Conservation (phyloP, 2,329 filamentous ascomycete species). For the Microcyclospora tardicrescens region DNA sequence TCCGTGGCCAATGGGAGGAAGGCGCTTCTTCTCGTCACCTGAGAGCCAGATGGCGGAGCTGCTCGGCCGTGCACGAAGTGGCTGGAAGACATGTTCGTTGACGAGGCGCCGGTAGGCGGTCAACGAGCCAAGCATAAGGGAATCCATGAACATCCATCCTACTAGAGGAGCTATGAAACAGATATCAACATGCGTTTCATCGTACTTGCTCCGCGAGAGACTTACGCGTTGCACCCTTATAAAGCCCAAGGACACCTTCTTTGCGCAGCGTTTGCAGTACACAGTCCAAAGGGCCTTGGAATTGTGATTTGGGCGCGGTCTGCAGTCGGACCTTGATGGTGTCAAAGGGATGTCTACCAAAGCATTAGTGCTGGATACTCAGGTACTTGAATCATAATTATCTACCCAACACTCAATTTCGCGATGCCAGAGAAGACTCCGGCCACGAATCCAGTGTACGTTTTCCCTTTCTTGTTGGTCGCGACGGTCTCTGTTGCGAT, state of each 20-base stretch:
- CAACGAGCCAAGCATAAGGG: conserved; percentile 78
- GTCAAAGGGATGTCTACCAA: conserved; percentile 63
- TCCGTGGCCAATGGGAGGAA: conserved; percentile 71
- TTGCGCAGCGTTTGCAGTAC: conserved; percentile 70
- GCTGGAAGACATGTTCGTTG: conserved; percentile 63
- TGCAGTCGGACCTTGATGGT: conserved; percentile 94
- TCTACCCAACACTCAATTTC: conserved; percentile 62
- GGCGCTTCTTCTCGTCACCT: conserved; percentile 30
- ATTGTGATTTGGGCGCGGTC: conserved; percentile 64
- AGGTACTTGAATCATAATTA: conserved; percentile 5
- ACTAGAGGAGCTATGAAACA: conserved; percentile 57
- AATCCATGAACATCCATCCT: conserved; percentile 99
- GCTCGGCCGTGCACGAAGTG: conserved; percentile 22
- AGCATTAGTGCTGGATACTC: background rate
- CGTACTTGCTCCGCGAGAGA: background rate
- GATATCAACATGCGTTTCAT: background rate
- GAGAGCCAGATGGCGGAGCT: conserved; percentile 12
- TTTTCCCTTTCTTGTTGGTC: conserved; percentile 24
- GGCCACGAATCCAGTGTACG: conserved; percentile 93
- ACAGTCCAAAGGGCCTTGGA: conserved; percentile 77
- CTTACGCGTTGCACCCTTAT: conserved; percentile 60
- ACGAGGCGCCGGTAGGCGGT: conserved; percentile 79
- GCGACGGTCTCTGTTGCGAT: conserved; percentile 8
- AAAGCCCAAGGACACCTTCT: conserved; percentile 74
- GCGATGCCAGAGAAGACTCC: conserved; percentile 92